These are phyloP conservation scores for Cyclocybe aegerita DNA, from an alignment of 768 basidiomycete genomes.

Conservation along the genomic window DNA sequence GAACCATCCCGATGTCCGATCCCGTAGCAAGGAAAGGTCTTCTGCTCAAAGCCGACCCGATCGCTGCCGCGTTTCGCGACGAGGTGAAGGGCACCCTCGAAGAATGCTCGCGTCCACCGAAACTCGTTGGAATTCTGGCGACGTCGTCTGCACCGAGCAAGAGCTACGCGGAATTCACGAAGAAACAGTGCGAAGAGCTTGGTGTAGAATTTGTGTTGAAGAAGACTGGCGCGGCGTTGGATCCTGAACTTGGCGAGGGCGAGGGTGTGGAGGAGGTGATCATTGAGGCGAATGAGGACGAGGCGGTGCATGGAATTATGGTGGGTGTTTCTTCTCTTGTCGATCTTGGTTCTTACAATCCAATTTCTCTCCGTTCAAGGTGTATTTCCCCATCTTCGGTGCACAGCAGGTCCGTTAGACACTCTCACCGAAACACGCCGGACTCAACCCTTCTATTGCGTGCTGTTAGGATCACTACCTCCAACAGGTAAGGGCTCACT, in stretches of 20 bases:
- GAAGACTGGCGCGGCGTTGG: constrained; percentile 61
- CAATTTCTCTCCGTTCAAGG: constrained; percentile 41
- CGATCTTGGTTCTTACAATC: neutral
- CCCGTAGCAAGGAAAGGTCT: constrained; percentile 58
- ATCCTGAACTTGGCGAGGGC: constrained; percentile 61
- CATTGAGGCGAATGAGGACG: constrained; percentile 91
- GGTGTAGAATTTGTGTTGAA: constrained; percentile 87
- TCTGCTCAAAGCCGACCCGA: constrained; percentile 75
- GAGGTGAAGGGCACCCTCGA: constrained; percentile 58
- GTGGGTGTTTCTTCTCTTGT: constrained; percentile 41
- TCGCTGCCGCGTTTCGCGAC: constrained; percentile 68
- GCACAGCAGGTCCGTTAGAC: constrained; percentile 66
- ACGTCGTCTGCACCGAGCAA: constrained; percentile 80
- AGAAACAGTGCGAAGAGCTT: constrained; percentile 84
- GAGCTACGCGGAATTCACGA: constrained; percentile 88
- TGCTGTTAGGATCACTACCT: constrained; percentile 84
- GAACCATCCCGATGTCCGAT: constrained; percentile 11
- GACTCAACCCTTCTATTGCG: neutral
- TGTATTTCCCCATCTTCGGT: constrained; percentile 97
- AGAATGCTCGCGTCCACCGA: constrained; percentile 47
- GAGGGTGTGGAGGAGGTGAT: constrained; percentile 96
- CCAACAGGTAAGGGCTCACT: constrained; percentile 67
- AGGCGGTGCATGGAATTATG: constrained; percentile 90
- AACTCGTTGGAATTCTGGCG: constrained; percentile 88
- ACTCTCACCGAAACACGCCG: neutral